Evolutionary conservation across 2,329 filamentous ascomycete genomes (phyloP).

Genomic region (Fonsecaea pugnacius): DNA sequence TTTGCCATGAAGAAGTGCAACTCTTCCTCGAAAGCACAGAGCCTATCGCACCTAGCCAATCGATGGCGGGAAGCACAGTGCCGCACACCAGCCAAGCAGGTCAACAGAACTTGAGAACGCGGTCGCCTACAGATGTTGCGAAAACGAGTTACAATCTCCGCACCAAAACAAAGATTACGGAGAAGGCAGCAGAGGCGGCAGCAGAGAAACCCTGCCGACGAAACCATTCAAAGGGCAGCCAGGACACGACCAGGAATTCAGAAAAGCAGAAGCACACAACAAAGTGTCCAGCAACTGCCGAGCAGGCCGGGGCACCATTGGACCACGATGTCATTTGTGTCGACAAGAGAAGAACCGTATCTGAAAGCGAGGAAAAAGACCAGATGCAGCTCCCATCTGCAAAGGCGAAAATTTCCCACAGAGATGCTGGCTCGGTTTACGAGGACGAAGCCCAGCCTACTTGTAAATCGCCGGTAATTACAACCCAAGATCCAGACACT

Average conservation of each 20-base stretch:
- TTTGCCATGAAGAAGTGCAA: background rate
- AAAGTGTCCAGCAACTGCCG: background rate
- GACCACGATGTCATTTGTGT: background rate
- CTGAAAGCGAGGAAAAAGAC: background rate
- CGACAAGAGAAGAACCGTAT: background rate
- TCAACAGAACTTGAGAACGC: background rate
- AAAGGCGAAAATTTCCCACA: background rate
- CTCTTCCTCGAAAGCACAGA: background rate
- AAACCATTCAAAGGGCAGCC: background rate
- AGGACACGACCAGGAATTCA: background rate
- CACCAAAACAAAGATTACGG: background rate
- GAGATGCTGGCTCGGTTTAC: background rate
- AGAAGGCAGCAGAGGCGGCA: background rate
- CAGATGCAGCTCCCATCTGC: background rate
- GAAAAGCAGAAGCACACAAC: background rate
- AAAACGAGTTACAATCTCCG: background rate
- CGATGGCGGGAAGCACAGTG: background rate
- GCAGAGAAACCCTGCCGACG: too few species aligned
- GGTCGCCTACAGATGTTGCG: background rate
- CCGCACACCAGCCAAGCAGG: background rate
- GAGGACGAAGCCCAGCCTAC: background rate
- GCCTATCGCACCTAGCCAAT: background rate
- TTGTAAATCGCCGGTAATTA: background rate
- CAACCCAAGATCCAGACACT: background rate
- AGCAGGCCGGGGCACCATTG: background rate